phyloP scores from a whole-genome alignment of 495 filamentous ascomycete genomes.

The Penicillium subrubescens region DNA sequence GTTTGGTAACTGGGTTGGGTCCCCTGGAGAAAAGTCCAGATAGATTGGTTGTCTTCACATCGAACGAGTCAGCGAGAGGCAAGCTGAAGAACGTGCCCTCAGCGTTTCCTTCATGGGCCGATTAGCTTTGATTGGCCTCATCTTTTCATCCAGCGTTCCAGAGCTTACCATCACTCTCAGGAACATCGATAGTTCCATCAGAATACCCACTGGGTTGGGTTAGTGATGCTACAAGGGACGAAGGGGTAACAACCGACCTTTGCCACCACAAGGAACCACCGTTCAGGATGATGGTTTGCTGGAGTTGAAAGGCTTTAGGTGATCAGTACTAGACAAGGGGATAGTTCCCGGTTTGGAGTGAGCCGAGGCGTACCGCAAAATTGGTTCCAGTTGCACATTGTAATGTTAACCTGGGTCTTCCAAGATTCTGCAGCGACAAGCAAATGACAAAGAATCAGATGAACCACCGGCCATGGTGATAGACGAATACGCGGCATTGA shows the following conservation, averaged over 20 bases:
- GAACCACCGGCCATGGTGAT: too few species aligned
- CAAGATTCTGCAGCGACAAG: not conserved
- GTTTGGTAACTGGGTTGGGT: not conserved
- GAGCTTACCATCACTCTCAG: not conserved
- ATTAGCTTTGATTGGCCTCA: conserved; percentile 11
- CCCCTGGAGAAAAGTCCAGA: conserved; percentile 1
- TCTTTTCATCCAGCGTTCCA: not conserved
- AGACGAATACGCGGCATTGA: too few species aligned
- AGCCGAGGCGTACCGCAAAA: not conserved
- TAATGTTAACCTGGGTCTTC: conserved; percentile 2
- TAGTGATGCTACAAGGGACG: not conserved
- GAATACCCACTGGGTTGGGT: conserved; percentile 3
- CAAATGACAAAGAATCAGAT: too few species aligned
- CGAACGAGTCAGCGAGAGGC: conserved; percentile 54
- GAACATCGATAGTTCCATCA: not conserved
- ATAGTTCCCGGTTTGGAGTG: not conserved
- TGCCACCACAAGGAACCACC: not conserved
- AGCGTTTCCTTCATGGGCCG: conserved; percentile 42
- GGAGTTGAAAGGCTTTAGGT: not conserved
- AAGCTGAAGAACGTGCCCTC: conserved; percentile 37
- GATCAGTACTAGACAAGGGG: not conserved
- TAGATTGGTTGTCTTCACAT: conserved; percentile 13
- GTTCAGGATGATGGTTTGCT: not conserved
- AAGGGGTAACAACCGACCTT: not conserved
- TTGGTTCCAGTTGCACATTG: conserved; percentile 2